Base-by-base conservation (phyloP, 371 early-diverging fungal genomes). In the Mucor racemosus region DNA sequence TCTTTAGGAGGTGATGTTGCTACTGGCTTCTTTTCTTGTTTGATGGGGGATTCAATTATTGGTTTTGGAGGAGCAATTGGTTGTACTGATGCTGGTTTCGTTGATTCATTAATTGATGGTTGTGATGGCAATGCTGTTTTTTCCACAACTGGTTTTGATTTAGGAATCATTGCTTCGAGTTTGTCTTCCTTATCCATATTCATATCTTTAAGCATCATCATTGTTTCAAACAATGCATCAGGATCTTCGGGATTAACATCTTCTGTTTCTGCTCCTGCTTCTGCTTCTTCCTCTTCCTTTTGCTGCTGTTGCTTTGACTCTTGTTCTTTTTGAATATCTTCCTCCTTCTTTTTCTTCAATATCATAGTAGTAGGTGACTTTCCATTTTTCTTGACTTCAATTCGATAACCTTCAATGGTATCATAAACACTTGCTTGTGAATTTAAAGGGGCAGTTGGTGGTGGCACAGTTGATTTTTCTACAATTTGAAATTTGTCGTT, bases 121-220 rank as follows among this genome's bases (percentile, higher is more conserved):
- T 33, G 42, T 21, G 21, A 33, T 4, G 60, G 11, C 15, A n/a
- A 56, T 35, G 40, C 39, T 36, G 42, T 35, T 64, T 10, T 26
- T 26, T 26, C 67, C n/a, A 46, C 42, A 14, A 17, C 17, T 17
- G 57, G 1, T 36, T 17, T 35, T 34, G 44, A 39, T 54, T 38
- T 8, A 31, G 8, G 35, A 0, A 2, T 42, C 2, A 17, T 17
- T 6, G 6, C 41, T 10, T n/a, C 40, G 4, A 62, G 41, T 19
- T 21, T 36, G 40, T 66, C 60, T 15, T 71, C 64, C 26, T 70
- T 61, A 62, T 80, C 83, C 63, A 80, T 48, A 9, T 78, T 62
- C 69, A 82, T 66, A 6, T 72, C 65, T 46, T 78, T 78, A 15
- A 82, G 61, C 76, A 76, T 78, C 83, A 83, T 83, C 83, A 83